These are phyloP conservation scores for Didymella arachidicola DNA, from an alignment of 2,329 filamentous ascomycete genomes.

Conservation along the genomic window DNA sequence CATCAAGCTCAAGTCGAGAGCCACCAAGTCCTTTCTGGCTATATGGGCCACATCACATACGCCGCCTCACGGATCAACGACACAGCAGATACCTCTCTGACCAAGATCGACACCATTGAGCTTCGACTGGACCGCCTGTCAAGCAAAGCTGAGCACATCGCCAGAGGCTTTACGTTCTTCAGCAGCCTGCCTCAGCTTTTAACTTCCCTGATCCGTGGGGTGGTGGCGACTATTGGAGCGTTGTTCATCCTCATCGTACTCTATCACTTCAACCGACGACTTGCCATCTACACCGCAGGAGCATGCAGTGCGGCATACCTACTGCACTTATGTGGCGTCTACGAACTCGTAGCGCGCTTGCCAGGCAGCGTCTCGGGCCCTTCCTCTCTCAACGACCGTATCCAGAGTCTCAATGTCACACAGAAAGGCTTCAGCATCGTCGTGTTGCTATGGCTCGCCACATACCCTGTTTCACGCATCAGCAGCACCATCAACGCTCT, in stretches of 20 bases:
- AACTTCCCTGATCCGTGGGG: conserved; percentile 14
- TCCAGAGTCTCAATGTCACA: conserved; percentile 19
- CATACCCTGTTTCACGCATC: conserved; percentile 30
- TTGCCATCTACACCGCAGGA: conserved; percentile 28
- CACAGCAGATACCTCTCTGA: conserved; percentile 23
- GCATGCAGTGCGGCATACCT: conserved; percentile 30
- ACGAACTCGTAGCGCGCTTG: conserved; percentile 22
- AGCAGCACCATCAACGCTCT: conserved; percentile 23
- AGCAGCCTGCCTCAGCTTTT: conserved; percentile 26
- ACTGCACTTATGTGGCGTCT: conserved; percentile 25
- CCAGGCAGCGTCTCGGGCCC: background rate
- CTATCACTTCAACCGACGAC: conserved; percentile 26
- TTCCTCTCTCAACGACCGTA: background rate
- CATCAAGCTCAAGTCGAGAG: conserved; percentile 33
- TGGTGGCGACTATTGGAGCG: conserved; percentile 19
- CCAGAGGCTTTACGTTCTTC: conserved; percentile 34
- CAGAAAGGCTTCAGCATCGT: conserved; percentile 28
- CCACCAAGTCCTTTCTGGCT: conserved; percentile 22
- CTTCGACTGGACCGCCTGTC: conserved; percentile 29
- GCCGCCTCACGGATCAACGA: conserved; percentile 26
- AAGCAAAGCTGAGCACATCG: conserved; percentile 33
- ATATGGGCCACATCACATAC: conserved; percentile 24
- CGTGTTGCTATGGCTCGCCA: conserved; percentile 27
- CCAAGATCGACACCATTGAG: conserved; percentile 28
- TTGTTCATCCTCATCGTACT: conserved; percentile 25